These are phyloP conservation scores for Nakazawaea holstii DNA, from an alignment of 805 yeast genomes.

Conservation along the genomic window DNA sequence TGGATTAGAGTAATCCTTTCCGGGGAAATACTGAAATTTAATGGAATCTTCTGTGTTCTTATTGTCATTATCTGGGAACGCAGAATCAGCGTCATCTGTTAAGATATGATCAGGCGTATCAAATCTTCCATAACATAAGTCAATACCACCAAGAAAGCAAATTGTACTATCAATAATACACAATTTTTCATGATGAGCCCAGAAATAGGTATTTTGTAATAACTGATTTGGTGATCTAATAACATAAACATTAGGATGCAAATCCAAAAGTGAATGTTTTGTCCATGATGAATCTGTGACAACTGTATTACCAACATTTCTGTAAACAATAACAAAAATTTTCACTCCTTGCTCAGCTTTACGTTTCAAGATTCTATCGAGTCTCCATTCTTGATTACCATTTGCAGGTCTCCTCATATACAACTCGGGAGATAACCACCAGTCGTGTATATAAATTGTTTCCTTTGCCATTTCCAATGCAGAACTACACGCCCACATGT, in stretches of 20 bases:
- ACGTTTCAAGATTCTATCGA: slow-evolving; percentile 81
- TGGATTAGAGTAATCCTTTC: slow-evolving; percentile 96
- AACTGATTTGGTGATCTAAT: slow-evolving; percentile 95
- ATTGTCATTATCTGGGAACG: slow-evolving; percentile 19
- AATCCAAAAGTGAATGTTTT: slow-evolving; percentile 81
- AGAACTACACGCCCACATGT: slow-evolving; percentile 92
- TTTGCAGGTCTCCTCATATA: slow-evolving; percentile 91
- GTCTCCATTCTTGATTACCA: slow-evolving; percentile 90
- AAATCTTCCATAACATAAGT: slow-evolving; percentile 90
- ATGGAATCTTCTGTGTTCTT: slow-evolving; percentile 16
- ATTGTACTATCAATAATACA: slow-evolving; percentile 82
- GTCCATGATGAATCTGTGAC: slow-evolving; percentile 94
- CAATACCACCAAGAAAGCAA: slow-evolving; percentile 93
- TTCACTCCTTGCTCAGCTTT: slow-evolving; percentile 95
- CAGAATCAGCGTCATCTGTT: slow-evolving; percentile 55
- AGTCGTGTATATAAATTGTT: slow-evolving; percentile 90
- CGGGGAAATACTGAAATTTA: slow-evolving; percentile 75
- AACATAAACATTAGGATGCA: slow-evolving; percentile 83
- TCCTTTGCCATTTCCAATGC: slow-evolving; percentile 93
- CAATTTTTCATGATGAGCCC: slow-evolving; percentile 98
- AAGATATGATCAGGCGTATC: slow-evolving; percentile 96
- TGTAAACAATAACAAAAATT: slow-evolving; percentile 82
- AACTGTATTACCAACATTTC: slow-evolving; percentile 91
- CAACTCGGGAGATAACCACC: slow-evolving; percentile 97
- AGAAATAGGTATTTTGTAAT: slow-evolving; percentile 85